phyloP scores from a whole-genome alignment of 2,329 filamentous ascomycete species.

The Chaetoscypha palmicola region DNA sequence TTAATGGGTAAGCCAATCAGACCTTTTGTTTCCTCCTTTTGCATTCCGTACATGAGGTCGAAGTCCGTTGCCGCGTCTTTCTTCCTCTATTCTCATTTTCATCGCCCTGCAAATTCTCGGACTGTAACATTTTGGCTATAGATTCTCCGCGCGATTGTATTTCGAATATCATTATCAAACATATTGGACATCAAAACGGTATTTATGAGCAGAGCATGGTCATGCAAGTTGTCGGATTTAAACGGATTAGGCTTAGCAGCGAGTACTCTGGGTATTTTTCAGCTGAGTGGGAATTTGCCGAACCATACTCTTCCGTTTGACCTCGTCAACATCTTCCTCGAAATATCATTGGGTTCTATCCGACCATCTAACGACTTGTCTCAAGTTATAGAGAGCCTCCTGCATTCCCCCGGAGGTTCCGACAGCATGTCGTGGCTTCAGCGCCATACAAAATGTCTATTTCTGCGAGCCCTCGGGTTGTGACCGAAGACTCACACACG shows the following conservation, averaged over 20 bases:
- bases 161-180: too few species aligned
- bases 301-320: background rate
- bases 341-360: background rate
- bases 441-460: background rate
- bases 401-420: background rate
- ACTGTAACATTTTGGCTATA: slow-evolving; percentile 9
- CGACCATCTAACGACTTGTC: background rate
- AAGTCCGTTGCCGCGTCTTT: slow-evolving; percentile 20
- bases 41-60: slow-evolving; percentile 24
- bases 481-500: background rate
- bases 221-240: background rate
- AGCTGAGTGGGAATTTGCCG: background rate
- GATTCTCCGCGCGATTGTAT: too few species aligned
- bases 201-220: too few species aligned
- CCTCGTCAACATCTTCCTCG: background rate
- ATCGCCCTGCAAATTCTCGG: slow-evolving; percentile 14
- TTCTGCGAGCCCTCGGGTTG: background rate
- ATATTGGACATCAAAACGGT: too few species aligned
- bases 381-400: background rate
- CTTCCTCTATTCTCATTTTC: slow-evolving; percentile 2
- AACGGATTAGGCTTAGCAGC: background rate
- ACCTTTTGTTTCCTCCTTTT: slow-evolving; percentile 22
- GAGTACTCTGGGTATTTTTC: too few species aligned
- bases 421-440: background rate
- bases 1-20: slow-evolving; percentile 1